phyloP scores from a whole-genome alignment of 2,329 filamentous ascomycete species.

The Chlorencoelia australis region DNA sequence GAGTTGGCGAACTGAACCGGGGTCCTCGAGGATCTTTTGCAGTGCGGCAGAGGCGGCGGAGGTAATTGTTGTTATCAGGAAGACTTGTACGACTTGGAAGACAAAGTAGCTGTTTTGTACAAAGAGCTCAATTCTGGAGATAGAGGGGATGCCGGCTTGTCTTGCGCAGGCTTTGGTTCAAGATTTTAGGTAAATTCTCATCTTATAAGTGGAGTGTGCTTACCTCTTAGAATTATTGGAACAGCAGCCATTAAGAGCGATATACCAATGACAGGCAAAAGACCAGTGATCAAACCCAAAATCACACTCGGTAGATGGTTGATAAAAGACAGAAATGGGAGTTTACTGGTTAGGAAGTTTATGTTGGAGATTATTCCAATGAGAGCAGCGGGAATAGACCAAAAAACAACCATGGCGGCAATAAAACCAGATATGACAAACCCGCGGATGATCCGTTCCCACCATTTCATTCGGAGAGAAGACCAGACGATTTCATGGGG shows the following conservation, averaged over 20 bases:
- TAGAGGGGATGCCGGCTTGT: constrained; percentile 46
- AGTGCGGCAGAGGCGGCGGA: constrained; percentile 50
- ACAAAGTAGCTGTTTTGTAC: constrained; percentile 56
- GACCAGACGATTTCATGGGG: constrained; percentile 56
- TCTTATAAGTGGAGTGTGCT: constrained; percentile 11
- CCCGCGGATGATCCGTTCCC: constrained; percentile 47
- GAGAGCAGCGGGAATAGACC: constrained; percentile 56
- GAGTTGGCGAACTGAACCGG: constrained; percentile 36
- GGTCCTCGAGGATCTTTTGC: constrained; percentile 39
- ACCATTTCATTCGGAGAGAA: constrained; percentile 55
- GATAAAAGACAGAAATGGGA: constrained; percentile 48
- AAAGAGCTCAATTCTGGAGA: constrained; percentile 49
- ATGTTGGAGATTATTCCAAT: constrained; percentile 58
- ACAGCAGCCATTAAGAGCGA: constrained; percentile 51
- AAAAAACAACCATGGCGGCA: constrained; percentile 51
- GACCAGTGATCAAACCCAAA: constrained; percentile 50
- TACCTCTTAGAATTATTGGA: constrained; percentile 49
- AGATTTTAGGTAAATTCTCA: too few relatives aligned
- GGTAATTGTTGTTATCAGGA: constrained; percentile 55
- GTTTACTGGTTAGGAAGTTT: constrained; percentile 39
- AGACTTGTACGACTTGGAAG: constrained; percentile 56
- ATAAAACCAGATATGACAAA: constrained; percentile 42
- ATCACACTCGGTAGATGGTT: constrained; percentile 43
- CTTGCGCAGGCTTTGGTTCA: constrained; percentile 43
- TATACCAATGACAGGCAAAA: constrained; percentile 50